Evolutionary conservation across 768 basidiomycete genomes (phyloP).

Genomic region (Suillus plorans): DNA sequence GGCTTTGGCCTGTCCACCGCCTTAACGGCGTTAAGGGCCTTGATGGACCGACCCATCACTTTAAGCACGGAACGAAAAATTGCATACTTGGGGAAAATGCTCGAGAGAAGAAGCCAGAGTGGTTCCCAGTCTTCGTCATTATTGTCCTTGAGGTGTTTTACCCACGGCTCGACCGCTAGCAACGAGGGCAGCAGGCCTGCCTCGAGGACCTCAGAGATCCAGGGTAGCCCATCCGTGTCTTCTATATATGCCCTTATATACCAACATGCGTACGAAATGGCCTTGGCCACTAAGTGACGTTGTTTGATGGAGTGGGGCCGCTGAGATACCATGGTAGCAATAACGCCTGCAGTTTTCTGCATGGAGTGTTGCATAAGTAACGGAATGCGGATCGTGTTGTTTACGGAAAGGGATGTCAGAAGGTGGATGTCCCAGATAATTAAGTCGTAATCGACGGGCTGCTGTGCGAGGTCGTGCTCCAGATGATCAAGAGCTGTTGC

Average conservation of each 20-base stretch:
- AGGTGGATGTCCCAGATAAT: slow-evolving; percentile 32
- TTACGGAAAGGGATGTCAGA: slow-evolving; percentile 25
- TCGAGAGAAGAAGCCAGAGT: slow-evolving; percentile 20
- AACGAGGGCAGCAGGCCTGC: slow-evolving; percentile 24
- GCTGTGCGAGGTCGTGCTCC: slow-evolving; percentile 20
- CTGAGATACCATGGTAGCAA: slow-evolving; percentile 15
- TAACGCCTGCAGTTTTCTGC: slow-evolving; percentile 15
- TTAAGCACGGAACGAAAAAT: slow-evolving; percentile 22
- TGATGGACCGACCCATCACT: slow-evolving; percentile 15
- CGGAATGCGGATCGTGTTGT: slow-evolving; percentile 22
- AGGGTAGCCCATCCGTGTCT: slow-evolving; percentile 23
- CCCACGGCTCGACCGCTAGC: slow-evolving; percentile 27
- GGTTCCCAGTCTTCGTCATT: slow-evolving; percentile 30
- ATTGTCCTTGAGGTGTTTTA: slow-evolving; percentile 17
- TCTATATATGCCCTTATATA: slow-evolving; percentile 29
- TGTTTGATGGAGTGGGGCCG: slow-evolving; percentile 5
- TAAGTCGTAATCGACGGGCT: slow-evolving; percentile 24
- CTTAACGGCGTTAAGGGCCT: slow-evolving; percentile 14
- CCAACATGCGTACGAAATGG: slow-evolving; percentile 30
- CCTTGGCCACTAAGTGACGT: slow-evolving; percentile 20
- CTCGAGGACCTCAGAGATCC: slow-evolving; percentile 25
- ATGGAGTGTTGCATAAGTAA: slow-evolving; percentile 24
- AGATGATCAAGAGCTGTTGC: slow-evolving; percentile 25
- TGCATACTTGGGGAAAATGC: slow-evolving; percentile 28
- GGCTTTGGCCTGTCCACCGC: slow-evolving; percentile 16